Evolutionary conservation across 306 rosid genomes (phyloP), one percentile per base, ranked within the genome.

Genomic region (Malus orientalis): DNA sequence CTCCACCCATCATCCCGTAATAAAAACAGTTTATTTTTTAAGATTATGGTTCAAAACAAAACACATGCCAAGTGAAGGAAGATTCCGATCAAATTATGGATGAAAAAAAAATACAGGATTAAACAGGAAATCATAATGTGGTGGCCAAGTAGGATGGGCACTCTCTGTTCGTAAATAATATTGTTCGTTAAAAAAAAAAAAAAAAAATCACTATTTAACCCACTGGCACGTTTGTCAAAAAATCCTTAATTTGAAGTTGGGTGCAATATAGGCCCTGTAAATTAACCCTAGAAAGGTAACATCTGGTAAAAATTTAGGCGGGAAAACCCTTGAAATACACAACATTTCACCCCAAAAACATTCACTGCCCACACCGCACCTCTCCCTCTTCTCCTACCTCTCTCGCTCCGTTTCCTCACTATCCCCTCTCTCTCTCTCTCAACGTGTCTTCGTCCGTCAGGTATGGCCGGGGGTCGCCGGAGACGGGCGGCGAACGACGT

Each of bases 251-350:
- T 7, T 38, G 42, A 38, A 38, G 9, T 38, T 7, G 10, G 42
- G 42, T 38, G 42, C 42, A 38, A 0, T 7, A 38, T 38, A 38
- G 42, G 42, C 42, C 8, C 42, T 38, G 42, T 38, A 78, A 83
- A 74, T 74, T 58, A 69, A 80, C 72, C 76, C 74, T 80, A 81
- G 76, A 65, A 66, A 49, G 3, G 2, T n/a, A 79, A 58, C 79
- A 53, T 9, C 51, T 57, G n/a, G 76, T 63, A 38, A 70, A 63
- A 20, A 62, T 81, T 89, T 82, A 74, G 87, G 96, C 91, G 91
- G 95, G 95, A 88, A 90, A 86, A 53, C 58, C 36, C 69, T 25
- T 4, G 66, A 57, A 12, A 42, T 10, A 9, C 19, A 19, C 51
- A 62, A n/a, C 55, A 29, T 22, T 22, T 67, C 15, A 36, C 16